phyloP scores from a whole-genome alignment of 192 early-diverging fungal species.

The Coemansia sp. region DNA sequence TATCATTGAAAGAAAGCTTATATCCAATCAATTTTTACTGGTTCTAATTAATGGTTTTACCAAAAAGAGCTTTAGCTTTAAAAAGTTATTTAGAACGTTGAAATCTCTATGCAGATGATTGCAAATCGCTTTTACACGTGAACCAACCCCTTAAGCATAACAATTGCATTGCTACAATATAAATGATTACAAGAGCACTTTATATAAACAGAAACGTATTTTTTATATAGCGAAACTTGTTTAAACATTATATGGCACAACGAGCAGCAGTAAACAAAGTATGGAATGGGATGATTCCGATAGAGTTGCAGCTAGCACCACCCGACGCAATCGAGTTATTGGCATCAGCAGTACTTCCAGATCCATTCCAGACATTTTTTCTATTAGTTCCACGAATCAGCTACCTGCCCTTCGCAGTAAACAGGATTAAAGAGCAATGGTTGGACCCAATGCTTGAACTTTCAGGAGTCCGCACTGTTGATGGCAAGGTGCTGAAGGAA shows the following conservation, averaged over 20 bases:
- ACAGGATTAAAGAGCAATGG: slow-evolving; percentile 40
- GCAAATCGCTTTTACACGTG: too few relatives aligned
- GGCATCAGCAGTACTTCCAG: slow-evolving; percentile 42
- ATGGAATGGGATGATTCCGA: slow-evolving; percentile 49
- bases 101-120: too few relatives aligned
- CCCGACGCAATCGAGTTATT: slow-evolving; percentile 47
- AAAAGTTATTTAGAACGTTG: too few relatives aligned
- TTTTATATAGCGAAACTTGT: too few relatives aligned
- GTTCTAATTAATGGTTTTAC: too few relatives aligned
- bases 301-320: slow-evolving; percentile 40
- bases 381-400: slow-evolving; percentile 38
- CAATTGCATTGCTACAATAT: too few relatives aligned
- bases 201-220: too few relatives aligned
- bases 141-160: too few relatives aligned
- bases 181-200: too few relatives aligned
- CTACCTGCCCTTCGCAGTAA: slow-evolving; percentile 36
- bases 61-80: too few relatives aligned
- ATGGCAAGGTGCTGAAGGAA: slow-evolving; percentile 14
- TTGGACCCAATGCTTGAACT: slow-evolving; percentile 44
- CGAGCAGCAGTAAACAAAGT: slow-evolving; percentile 17
- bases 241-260: slow-evolving; percentile 6
- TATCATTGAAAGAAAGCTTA: too few relatives aligned
- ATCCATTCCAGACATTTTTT: slow-evolving; percentile 52
- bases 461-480: slow-evolving; percentile 10
- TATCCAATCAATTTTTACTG: too few relatives aligned